phyloP scores from a whole-genome alignment of 768 basidiomycete genomes.

The Xerocomus potaroensis region DNA sequence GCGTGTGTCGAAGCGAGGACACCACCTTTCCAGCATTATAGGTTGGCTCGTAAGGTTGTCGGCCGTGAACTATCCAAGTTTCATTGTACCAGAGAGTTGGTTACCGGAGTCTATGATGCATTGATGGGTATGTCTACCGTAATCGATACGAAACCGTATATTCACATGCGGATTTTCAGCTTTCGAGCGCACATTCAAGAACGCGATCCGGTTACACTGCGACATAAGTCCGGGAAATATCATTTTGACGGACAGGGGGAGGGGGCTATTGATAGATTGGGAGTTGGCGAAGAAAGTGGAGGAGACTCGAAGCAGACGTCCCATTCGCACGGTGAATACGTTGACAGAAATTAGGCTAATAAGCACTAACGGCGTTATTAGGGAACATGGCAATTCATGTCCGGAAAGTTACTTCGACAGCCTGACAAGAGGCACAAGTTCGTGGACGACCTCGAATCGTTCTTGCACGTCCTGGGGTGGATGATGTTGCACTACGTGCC shows the following conservation, averaged over 20 bases:
- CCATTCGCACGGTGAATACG: neutral
- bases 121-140: neutral
- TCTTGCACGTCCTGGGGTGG: slow-evolving; percentile 16
- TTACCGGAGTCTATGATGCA: neutral
- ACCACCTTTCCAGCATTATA: neutral
- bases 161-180: slow-evolving; percentile 6
- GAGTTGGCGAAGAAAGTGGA: slow-evolving; percentile 11
- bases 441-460: slow-evolving; percentile 33
- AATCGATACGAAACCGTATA: no score
- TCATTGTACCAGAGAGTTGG: neutral
- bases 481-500: neutral
- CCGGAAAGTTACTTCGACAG: slow-evolving; percentile 12
- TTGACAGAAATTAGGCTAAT: neutral
- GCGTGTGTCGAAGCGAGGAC: neutral
- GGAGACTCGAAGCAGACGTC: neutral
- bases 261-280: slow-evolving; percentile 25
- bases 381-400: slow-evolving; percentile 10
- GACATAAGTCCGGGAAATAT: slow-evolving; percentile 30
- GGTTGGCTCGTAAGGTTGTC: neutral
- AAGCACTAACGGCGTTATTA: no score
- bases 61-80: neutral
- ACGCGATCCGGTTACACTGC: slow-evolving; percentile 20
- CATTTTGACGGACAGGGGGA: slow-evolving; percentile 10
- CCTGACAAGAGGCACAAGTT: slow-evolving; percentile 17
- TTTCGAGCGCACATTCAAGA: slow-evolving; percentile 16